Evolutionary conservation across 2,329 filamentous ascomycete genomes (phyloP), one percentile per base, ranked within the genome.

Genomic region (Stachybotrys chlorohalonatus): DNA sequence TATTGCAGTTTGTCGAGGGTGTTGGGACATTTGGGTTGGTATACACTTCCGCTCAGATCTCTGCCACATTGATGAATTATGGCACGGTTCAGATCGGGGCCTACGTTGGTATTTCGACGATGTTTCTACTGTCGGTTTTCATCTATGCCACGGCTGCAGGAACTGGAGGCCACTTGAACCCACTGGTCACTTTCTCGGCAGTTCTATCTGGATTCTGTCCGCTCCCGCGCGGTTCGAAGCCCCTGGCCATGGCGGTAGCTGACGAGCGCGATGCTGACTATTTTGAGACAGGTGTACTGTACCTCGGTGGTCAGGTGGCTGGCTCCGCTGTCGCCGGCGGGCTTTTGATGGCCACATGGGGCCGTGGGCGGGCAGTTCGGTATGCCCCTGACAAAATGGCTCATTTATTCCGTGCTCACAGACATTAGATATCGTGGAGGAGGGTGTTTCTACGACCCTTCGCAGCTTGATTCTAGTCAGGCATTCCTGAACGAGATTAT

Each of bases 81-180:
- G 49, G 57, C 15, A 68, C 63, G 3, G 53, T 50, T 0, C 60
- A 66, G 47, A 54, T 66, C 3, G 64, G 63, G 1, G 64, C 58
- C 7, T 71, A 70, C 52, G 64, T 70, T 15, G 68, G 70, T 13
- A 63, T 77, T 45, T 67, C 67, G 54, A 78, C 71, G 56, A 62
- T 67, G 11, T 57, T 73, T 24, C 58, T 76, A 50, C 64, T 79
- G 15, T 64, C 76, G 1, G 60, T 78, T 1, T 75, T 80, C 60
- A 78, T 81, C 50, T 79, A 74, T 58, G 73, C 72, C 8, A 73
- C 75, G 13, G 74, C 70, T 5, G 73, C 77, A 0, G 73, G 74
- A 0, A 76, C 74, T 3, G 77, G 79, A 46, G 78, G 74, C 1
- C 79, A 82, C 59, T 64, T 82, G 54, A 82, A 79, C 58, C 78